A percentile compares a stretch with the other conserved stretches of the same genome.
Conservation (phyloP, 331 rosid genomes). For the Malus hybrid region DNA sequence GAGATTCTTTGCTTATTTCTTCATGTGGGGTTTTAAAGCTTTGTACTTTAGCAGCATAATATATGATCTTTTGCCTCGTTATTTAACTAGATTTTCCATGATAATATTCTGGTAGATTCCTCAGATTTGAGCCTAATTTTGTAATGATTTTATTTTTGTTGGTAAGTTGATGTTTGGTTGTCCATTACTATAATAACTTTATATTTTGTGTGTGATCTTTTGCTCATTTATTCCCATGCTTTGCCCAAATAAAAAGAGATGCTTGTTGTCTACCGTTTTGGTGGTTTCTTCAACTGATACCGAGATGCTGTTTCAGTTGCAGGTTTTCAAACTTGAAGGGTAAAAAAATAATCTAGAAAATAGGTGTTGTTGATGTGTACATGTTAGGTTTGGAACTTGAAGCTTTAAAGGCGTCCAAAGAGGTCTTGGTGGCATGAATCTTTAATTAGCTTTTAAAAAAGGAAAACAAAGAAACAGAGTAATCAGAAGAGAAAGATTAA, state of each 20-base stretch:
- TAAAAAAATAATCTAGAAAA: slow-evolving; percentile 12
- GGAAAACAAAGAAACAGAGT: slow-evolving; percentile 46
- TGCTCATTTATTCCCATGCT: slow-evolving; percentile 62
- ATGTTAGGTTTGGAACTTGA: slow-evolving; percentile 63
- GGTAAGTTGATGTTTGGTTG: slow-evolving; percentile 60
- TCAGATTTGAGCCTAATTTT: slow-evolving; percentile 46
- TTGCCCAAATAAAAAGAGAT: slow-evolving; percentile 49
- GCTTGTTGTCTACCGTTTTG: slow-evolving; percentile 93
- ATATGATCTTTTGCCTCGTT: slow-evolving; percentile 40
- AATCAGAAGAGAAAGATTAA: slow-evolving; percentile 45
- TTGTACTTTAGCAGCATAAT: slow-evolving; percentile 25
- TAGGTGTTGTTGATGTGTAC: slow-evolving; percentile 16
- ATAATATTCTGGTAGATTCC: slow-evolving; percentile 69
- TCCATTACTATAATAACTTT: slow-evolving; percentile 24
- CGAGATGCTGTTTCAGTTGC: slow-evolving; percentile 97
- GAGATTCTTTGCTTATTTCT: slow-evolving; percentile 6
- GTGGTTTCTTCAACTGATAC: slow-evolving; percentile 84
- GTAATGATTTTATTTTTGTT: slow-evolving; percentile 38
- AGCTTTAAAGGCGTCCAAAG: slow-evolving; percentile 37
- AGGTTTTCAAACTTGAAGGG: slow-evolving; percentile 65
- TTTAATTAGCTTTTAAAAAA: slow-evolving; percentile 25
- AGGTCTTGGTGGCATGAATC: slow-evolving; percentile 44
- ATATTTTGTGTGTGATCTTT: slow-evolving; percentile 24
- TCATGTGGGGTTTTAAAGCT: slow-evolving; percentile 46
- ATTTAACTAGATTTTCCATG: slow-evolving; percentile 50